These are phyloP conservation scores for Boletellus ananas DNA, from an alignment of 768 basidiomycete genomes.

Conservation along the genomic window DNA sequence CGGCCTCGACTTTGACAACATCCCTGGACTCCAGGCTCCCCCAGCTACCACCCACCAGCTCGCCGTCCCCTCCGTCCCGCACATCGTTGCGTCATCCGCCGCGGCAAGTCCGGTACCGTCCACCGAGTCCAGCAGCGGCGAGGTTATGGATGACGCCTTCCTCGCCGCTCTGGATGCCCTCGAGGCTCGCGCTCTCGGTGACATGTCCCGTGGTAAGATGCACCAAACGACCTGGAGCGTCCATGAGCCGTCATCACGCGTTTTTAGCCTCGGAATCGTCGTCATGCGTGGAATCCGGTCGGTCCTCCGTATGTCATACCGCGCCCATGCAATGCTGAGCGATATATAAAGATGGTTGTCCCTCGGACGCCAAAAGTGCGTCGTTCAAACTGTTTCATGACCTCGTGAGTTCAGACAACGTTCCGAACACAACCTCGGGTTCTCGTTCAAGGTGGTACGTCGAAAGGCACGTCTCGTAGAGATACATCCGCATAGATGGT, in stretches of 20 bases:
- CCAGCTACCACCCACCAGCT: not conserved
- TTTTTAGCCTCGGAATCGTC: not conserved
- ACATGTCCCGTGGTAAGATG: slow-evolving; percentile 10
- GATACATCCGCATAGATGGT: not conserved
- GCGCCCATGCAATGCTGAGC: not conserved
- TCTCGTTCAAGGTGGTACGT: slow-evolving; percentile 19
- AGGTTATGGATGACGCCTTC: slow-evolving; percentile 25
- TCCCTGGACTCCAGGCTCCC: slow-evolving; percentile 30
- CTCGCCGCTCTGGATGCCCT: slow-evolving; percentile 43
- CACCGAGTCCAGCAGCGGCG: slow-evolving; percentile 1
- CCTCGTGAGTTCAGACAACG: not conserved
- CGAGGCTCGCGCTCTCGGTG: slow-evolving; percentile 34
- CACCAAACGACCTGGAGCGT: not conserved
- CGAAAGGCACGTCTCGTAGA: not conserved
- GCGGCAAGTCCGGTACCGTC: slow-evolving; percentile 14
- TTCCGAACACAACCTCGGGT: not conserved
- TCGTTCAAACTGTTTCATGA: not conserved
- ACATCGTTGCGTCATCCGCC: not conserved
- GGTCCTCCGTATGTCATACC: not conserved
- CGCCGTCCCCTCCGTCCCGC: not conserved
- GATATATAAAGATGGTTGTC: slow-evolving; percentile 6
- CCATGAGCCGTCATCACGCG: not conserved
- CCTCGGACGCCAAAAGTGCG: slow-evolving; percentile 5
- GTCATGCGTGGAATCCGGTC: slow-evolving; percentile 1
- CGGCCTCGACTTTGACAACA: slow-evolving; percentile 42